Base-by-base conservation (phyloP, 1,284 basidiomycete species). In the Ustilago trichophora region DNA sequence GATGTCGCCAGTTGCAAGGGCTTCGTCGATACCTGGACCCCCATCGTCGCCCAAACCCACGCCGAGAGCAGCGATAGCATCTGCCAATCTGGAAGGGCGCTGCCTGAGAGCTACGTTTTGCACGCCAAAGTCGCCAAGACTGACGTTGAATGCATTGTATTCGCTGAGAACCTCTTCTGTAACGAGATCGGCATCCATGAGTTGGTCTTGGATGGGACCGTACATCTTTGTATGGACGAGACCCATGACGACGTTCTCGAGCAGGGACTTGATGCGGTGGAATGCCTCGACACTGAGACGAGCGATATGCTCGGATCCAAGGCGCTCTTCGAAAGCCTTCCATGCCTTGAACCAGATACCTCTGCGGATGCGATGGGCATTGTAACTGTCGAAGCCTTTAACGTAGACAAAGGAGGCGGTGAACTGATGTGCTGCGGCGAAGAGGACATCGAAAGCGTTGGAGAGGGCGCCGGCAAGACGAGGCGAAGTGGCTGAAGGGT, bases 201-300 rank as follows among this genome's bases (percentile, higher is more conserved):
- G 44, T 32, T 56, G 49, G 25, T 53, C 57, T 32, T 54, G 50
- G 12, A 66, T 66, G 6, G 67, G 64, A 4, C 50, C 55, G 19
- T 70, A 70, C 44, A 70, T 47, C 33, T 70, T 70, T 16, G 49
- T 36, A 18, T 70, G 62, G 7, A 64, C 62, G 31, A 66, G 58
- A 19, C 67, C 67, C 56, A 70, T 52, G 46, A 66, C 62, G 45
- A 66, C 53, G 31, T 59, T 70, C 33, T 70, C 67, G 37, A 70
- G 47, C 1, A 70, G 44, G 1, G 56, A 53, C 37, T 65, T 56
- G 44, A 65, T 56, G 41, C 62, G 54, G 21, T 57, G 54, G 16
- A 54, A 57, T 15, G 62, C 54, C 18, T 65, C 54, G 18, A 48
- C 47, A 18, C 48, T 53, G 31, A 66, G 54, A 40, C 48, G 45